Percentiles rank a stretch among this genome's conserved stretches.
Conservation (phyloP, 73 alveolate species). For the Paramecium pentaurelia region DNA sequence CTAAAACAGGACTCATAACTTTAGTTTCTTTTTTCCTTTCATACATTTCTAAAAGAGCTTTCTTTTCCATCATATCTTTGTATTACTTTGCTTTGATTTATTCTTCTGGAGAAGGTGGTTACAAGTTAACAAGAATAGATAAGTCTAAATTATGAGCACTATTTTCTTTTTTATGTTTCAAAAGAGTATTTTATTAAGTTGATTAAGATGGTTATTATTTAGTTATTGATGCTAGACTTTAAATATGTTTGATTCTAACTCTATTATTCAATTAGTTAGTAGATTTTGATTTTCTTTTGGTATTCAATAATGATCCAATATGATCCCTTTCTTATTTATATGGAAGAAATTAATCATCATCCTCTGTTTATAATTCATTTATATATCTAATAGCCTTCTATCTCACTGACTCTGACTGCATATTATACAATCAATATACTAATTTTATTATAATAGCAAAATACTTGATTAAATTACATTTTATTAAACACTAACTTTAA, state of each 20-base stretch:
- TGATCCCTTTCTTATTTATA: conserved; percentile 1
- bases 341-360: neutral
- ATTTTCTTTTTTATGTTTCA: neutral
- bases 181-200: neutral
- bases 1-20: neutral
- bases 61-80: neutral
- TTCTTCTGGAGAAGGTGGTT: neutral
- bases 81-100: neutral
- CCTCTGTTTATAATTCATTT: neutral
- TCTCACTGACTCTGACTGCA: conserved; percentile 21
- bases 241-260: neutral
- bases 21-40: neutral
- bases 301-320: neutral
- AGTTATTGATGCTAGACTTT: neutral
- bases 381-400: conserved; percentile 19
- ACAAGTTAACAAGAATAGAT: neutral
- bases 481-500: neutral
- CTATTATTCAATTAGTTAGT: neutral
- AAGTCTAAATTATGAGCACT: conserved; percentile 18
- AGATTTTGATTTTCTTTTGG: neutral
- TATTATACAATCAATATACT: neutral
- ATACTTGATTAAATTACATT: neutral
- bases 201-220: neutral
- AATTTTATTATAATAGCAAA: neutral
- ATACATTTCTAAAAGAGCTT: conserved; percentile 4